Evolutionary conservation across 1,139 yeast genomes (phyloP).

Genomic region (Magnusiomyces fungicola): DNA sequence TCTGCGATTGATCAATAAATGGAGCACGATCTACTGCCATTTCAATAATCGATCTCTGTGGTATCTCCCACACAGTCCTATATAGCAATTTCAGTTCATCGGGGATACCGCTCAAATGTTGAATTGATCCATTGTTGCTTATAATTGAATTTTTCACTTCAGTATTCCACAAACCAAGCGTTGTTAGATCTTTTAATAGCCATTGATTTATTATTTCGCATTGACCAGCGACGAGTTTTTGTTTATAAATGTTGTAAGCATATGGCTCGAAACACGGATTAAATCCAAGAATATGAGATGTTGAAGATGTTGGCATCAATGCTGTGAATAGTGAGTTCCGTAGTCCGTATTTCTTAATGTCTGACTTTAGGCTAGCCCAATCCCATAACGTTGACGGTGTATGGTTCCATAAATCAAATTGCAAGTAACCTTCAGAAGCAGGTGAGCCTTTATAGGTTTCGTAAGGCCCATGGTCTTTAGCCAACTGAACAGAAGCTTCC

Average conservation of each 20-base stretch:
- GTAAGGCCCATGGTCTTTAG: conserved; percentile 51
- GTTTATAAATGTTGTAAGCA: conserved; percentile 69
- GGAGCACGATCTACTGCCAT: conserved; percentile 87
- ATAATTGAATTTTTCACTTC: conserved; percentile 63
- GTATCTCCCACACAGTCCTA: conserved; percentile 89
- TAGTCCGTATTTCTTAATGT: conserved; percentile 48
- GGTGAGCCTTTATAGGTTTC: conserved; percentile 61
- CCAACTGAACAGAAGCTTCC: conserved; percentile 61
- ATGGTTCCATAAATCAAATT: conserved; percentile 64
- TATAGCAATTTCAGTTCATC: conserved; percentile 57
- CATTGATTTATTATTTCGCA: conserved; percentile 71
- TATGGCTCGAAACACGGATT: conserved; percentile 78
- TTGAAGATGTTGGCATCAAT: conserved; percentile 87
- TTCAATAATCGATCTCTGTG: conserved; percentile 68
- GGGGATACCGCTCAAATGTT: conserved; percentile 59
- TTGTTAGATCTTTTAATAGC: conserved; percentile 59
- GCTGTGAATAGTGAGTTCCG: conserved; percentile 70
- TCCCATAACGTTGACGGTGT: conserved; percentile 53
- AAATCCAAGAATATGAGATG: conserved; percentile 72
- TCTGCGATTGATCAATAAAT: conserved; percentile 85
- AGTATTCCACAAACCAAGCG: conserved; percentile 63
- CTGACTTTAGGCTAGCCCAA: conserved; percentile 54
- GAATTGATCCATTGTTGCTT: conserved; percentile 70
- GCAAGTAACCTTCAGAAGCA: conserved; percentile 58
- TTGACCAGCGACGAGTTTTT: conserved; percentile 74